phyloP scores from a whole-genome alignment of 257 asterid species.

The Knoxia roxburghii region DNA sequence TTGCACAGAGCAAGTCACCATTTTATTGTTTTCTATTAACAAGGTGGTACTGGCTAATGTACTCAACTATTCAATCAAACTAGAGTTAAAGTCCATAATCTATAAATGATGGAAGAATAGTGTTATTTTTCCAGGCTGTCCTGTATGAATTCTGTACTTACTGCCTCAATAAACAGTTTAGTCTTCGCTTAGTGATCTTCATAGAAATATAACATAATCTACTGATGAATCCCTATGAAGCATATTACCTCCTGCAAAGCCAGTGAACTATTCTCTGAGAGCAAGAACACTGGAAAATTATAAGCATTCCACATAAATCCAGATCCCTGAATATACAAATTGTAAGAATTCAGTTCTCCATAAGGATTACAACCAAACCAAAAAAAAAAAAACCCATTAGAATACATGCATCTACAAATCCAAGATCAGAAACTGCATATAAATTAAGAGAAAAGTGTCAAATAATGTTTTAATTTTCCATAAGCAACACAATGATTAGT shows the following conservation, averaged over 20 bases:
- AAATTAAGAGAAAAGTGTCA: background rate
- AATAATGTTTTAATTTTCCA: background rate
- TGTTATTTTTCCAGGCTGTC: background rate
- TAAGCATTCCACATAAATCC: slow-evolving; percentile 94
- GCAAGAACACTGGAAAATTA: slow-evolving; percentile 86
- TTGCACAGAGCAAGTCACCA: background rate
- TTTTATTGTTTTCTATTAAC: background rate
- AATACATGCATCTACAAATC: too few species aligned
- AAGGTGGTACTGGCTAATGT: background rate
- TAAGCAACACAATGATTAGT: background rate
- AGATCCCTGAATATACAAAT: slow-evolving; percentile 71
- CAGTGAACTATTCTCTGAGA: slow-evolving; percentile 61
- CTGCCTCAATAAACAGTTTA: background rate
- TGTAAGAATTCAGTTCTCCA: slow-evolving; percentile 10
- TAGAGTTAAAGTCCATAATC: background rate
- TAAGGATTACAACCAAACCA: background rate
- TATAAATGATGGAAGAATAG: background rate
- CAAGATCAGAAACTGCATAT: background rate
- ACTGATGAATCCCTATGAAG: slow-evolving; percentile 1
- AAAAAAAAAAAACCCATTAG: too few species aligned
- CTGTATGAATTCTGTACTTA: background rate
- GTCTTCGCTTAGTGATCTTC: background rate
- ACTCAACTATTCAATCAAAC: background rate
- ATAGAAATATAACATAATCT: background rate
- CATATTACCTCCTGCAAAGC: slow-evolving; percentile 68